These are phyloP conservation scores for Somion occarium DNA, from an alignment of 1,284 basidiomycete genomes.

Conservation along the genomic window DNA sequence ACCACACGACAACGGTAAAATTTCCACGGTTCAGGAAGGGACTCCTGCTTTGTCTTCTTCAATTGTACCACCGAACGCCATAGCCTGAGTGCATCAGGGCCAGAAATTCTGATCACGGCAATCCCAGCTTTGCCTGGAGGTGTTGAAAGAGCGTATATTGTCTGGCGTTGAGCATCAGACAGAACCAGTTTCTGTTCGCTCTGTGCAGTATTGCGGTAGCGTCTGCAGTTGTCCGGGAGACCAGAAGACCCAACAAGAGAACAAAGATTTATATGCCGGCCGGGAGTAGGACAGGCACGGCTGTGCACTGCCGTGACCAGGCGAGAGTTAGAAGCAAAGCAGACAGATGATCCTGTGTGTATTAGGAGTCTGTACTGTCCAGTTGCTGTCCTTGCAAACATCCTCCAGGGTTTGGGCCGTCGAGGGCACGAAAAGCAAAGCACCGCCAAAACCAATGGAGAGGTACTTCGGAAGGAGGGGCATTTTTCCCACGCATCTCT, in stretches of 20 bases:
- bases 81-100: slow-evolving; percentile 59
- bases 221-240: neutral
- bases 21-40: slow-evolving; percentile 50
- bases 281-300: neutral
- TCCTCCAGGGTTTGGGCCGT: neutral
- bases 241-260: neutral
- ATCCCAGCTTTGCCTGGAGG: slow-evolving; percentile 81
- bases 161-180: slow-evolving; percentile 61
- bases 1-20: slow-evolving; percentile 68
- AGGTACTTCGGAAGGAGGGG: too few species aligned
- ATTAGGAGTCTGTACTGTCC: neutral
- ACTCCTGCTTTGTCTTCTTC: slow-evolving; percentile 11
- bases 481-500: neutral
- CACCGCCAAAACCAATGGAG: neutral
- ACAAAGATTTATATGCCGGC: neutral
- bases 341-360: neutral
- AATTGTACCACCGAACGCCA: slow-evolving; percentile 50
- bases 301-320: neutral
- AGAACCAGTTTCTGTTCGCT: slow-evolving; percentile 17
- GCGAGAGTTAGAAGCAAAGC: neutral
- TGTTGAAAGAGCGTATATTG: slow-evolving; percentile 85
- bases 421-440: neutral
- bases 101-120: slow-evolving; percentile 78
- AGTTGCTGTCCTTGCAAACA: neutral
- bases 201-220: neutral